These are phyloP conservation scores for Nakazawaea wickerhamii DNA, from an alignment of 805 yeast genomes.

Conservation along the genomic window DNA sequence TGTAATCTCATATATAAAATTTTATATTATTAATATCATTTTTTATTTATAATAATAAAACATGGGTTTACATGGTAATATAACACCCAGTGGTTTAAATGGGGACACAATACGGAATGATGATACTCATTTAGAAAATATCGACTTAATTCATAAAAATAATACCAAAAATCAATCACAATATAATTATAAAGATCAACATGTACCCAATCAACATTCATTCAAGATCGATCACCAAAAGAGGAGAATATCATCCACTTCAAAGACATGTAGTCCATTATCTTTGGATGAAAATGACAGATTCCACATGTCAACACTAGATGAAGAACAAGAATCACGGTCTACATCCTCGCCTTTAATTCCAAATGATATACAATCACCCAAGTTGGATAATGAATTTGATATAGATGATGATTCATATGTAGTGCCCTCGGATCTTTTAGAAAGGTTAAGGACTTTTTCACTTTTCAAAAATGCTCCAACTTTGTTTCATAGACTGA, in stretches of 20 bases:
- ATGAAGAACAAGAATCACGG: too few species aligned
- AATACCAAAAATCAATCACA: conserved; percentile 14
- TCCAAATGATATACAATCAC: not conserved
- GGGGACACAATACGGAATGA: too few species aligned
- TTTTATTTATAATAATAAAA: too few species aligned
- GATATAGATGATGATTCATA: conserved; percentile 1
- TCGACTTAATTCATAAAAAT: too few species aligned
- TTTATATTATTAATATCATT: too few species aligned
- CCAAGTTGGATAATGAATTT: not conserved
- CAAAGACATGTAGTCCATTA: conserved; percentile 20
- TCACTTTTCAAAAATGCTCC: conserved; percentile 68
- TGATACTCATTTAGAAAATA: too few species aligned
- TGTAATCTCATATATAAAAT: too few species aligned
- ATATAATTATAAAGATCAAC: not conserved
- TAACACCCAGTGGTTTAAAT: too few species aligned
- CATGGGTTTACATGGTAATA: too few species aligned
- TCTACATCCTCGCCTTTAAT: not conserved
- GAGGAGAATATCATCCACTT: not conserved
- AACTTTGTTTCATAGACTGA: conserved; percentile 50
- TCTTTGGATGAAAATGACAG: conserved; percentile 4
- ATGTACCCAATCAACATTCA: not conserved
- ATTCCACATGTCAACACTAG: conserved; percentile 12
- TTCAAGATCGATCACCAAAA: not conserved
- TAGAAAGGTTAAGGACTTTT: conserved; percentile 49
- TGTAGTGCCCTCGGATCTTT: conserved; percentile 48